These are phyloP conservation scores for Sphagnum magellanicum DNA, from an alignment of 228 moss, liverwort and hornwort genomes.

Conservation along the genomic window DNA sequence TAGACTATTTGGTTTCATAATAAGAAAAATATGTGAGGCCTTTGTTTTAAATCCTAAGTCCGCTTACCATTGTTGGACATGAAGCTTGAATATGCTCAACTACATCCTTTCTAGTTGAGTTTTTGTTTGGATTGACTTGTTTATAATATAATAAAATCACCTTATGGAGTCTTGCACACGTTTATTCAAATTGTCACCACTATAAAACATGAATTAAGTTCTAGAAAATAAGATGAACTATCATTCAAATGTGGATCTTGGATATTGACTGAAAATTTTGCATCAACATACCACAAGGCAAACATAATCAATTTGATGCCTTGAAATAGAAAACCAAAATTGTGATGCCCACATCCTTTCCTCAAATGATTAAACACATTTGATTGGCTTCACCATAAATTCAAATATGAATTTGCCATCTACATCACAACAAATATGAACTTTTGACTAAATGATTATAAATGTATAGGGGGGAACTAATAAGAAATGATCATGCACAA, in stretches of 20 bases:
- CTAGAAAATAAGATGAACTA: too few species aligned
- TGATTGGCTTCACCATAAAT: conserved; percentile 73
- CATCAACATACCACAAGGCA: conserved; percentile 62
- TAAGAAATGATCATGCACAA: too few species aligned
- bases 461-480: too few species aligned
- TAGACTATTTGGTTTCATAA: conserved; percentile 61
- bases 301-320: conserved; percentile 85
- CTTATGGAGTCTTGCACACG: too few species aligned
- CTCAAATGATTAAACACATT: conserved; percentile 70
- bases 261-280: conserved; percentile 66
- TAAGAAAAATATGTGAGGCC: conserved; percentile 69
- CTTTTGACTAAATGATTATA: too few species aligned
- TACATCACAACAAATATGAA: conserved; percentile 7
- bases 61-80: conserved; percentile 32
- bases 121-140: too few species aligned
- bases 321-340: conserved; percentile 92
- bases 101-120: too few species aligned
- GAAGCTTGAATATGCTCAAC: too few species aligned
- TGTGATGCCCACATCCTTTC: conserved; percentile 94
- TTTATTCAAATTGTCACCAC: too few species aligned
- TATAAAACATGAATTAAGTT: too few species aligned
- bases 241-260: too few species aligned
- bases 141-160: too few species aligned
- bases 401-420: conserved; percentile 30
- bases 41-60: conserved; percentile 96